Conservation (phyloP, 108 stramenopile genomes). For the Cyclostephanos invisitatus region DNA sequence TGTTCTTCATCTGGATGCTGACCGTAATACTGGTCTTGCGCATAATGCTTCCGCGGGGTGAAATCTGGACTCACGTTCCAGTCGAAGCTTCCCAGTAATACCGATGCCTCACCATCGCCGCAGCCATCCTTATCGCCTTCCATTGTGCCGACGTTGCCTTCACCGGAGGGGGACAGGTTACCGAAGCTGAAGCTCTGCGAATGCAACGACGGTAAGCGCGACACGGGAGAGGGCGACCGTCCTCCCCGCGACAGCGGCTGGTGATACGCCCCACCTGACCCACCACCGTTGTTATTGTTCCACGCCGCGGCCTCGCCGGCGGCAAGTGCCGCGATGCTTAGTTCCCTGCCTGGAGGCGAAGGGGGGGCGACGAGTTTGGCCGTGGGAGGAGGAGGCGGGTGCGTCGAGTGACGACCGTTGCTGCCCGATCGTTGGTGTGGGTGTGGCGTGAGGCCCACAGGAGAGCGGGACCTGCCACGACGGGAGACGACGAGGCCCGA, state of each 20-base stretch:
- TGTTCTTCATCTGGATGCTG: not conserved
- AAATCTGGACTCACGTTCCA: slow-evolving; percentile 8
- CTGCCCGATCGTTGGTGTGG: slow-evolving; percentile 13
- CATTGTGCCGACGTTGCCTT: not conserved
- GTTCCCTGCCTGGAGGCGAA: not conserved
- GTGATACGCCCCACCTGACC: not conserved
- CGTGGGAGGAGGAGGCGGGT: not conserved
- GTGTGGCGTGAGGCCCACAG: slow-evolving; percentile 19
- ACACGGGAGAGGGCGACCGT: slow-evolving; percentile 13
- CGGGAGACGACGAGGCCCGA: slow-evolving; percentile 18
- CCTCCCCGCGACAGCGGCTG: not conserved
- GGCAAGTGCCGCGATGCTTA: slow-evolving; percentile 13
- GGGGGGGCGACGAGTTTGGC: not conserved
- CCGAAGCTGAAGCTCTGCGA: slow-evolving; percentile 22
- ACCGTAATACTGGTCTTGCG: not conserved
- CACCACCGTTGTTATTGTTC: slow-evolving; percentile 5
- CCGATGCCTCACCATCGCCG: not conserved
- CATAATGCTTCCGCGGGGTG: not conserved
- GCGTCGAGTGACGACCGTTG: slow-evolving; percentile 3
- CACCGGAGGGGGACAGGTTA: not conserved
- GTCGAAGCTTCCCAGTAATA: slow-evolving; percentile 9
- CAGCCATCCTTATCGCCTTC: not conserved
- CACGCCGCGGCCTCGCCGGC: slow-evolving; percentile 28
- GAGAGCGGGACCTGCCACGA: slow-evolving; percentile 23
- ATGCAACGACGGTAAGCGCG: slow-evolving; percentile 6